These are phyloP conservation scores for Elaeagnus macrophylla DNA, from an alignment of 306 rosid genomes.

Conservation along the genomic window DNA sequence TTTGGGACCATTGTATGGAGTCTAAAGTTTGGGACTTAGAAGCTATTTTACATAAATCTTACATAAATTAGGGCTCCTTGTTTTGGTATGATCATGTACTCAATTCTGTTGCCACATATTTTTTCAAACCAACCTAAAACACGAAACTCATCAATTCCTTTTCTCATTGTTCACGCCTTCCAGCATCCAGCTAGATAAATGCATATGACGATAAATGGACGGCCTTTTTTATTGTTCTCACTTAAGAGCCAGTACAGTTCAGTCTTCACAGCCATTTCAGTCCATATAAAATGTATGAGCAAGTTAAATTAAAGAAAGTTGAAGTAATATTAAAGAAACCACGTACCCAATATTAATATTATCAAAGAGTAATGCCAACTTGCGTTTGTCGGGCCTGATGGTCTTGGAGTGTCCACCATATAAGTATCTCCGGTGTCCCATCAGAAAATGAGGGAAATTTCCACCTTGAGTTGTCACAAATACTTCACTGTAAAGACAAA, in stretches of 20 bases:
- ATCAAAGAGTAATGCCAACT: slow-evolving; percentile 75
- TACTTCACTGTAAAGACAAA: slow-evolving; percentile 95
- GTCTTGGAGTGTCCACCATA: slow-evolving; percentile 91
- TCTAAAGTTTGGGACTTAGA: too few relatives aligned
- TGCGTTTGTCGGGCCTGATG: slow-evolving; percentile 92
- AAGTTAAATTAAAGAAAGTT: slow-evolving; percentile 11
- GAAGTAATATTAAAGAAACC: slow-evolving; percentile 2
- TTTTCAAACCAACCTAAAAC: too few relatives aligned
- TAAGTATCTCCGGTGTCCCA: slow-evolving; percentile 95
- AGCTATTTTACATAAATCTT: too few relatives aligned
- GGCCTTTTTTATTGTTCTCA: neutral
- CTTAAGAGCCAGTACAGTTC: neutral
- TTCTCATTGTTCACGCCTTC: too few relatives aligned
- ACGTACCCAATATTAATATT: slow-evolving; percentile 81
- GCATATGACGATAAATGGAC: too few relatives aligned
- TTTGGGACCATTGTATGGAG: too few relatives aligned
- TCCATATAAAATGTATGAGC: neutral
- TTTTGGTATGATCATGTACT: too few relatives aligned
- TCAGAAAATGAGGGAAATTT: slow-evolving; percentile 92
- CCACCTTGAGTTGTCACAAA: slow-evolving; percentile 99
- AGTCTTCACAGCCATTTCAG: neutral
- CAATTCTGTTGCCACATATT: too few relatives aligned
- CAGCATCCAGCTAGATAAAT: too few relatives aligned
- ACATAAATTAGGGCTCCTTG: too few relatives aligned
- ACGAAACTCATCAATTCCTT: too few relatives aligned